These are phyloP conservation scores for Monoraphidium neglectum DNA, from an alignment of 139 green algal species.

Conservation along the genomic window DNA sequence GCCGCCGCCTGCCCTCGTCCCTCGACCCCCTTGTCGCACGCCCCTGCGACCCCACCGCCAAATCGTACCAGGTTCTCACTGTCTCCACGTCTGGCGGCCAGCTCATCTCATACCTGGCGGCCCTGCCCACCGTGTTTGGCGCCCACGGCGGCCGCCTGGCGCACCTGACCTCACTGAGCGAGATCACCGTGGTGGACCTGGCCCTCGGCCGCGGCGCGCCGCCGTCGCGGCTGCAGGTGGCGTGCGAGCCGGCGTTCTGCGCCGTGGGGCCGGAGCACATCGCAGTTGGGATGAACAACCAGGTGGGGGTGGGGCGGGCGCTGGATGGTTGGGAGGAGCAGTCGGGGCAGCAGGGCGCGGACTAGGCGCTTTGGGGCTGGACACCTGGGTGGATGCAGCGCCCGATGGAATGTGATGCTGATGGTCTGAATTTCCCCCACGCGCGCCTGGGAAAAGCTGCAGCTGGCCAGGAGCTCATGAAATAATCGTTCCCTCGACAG, in stretches of 20 bases:
- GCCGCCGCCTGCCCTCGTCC: too few relatives aligned
- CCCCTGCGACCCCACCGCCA: too few relatives aligned
- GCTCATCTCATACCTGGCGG: slow-evolving; percentile 60
- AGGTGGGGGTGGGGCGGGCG: too few relatives aligned
- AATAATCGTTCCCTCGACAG: background rate
- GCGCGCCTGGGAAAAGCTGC: background rate
- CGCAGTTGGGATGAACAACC: slow-evolving; percentile 75
- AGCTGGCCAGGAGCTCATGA: background rate
- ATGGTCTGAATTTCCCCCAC: too few relatives aligned
- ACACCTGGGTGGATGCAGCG: too few relatives aligned
- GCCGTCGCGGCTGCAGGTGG: slow-evolving; percentile 49
- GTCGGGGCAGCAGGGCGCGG: too few relatives aligned
- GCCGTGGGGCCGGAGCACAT: slow-evolving; percentile 67
- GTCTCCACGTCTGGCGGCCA: slow-evolving; percentile 55
- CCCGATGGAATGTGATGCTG: too few relatives aligned
- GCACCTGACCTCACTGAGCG: slow-evolving; percentile 66
- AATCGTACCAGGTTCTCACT: slow-evolving; percentile 65
- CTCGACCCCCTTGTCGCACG: too few relatives aligned
- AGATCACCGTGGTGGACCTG: slow-evolving; percentile 66
- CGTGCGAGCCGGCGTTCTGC: slow-evolving; percentile 69
- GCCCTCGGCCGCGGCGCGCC: background rate
- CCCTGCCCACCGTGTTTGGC: slow-evolving; percentile 64
- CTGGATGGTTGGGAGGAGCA: too few relatives aligned
- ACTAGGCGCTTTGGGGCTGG: too few relatives aligned
- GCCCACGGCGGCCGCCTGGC: slow-evolving; percentile 36